Base-by-base conservation (phyloP, 2,329 filamentous ascomycete genomes). In the Myriosclerotinia duriaeana region DNA sequence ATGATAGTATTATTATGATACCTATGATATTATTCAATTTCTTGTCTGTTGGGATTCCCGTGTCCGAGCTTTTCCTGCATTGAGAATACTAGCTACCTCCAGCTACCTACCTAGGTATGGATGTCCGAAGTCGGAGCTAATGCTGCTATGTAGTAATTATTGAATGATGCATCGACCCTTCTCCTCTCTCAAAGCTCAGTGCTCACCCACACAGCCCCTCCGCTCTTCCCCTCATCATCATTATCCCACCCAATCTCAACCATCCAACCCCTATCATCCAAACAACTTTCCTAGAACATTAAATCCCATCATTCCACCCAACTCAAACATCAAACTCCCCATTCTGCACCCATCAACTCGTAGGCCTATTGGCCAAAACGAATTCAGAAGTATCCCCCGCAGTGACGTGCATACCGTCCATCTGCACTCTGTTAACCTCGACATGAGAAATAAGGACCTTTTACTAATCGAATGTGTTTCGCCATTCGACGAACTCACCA, bases 401-500 rank as follows among this genome's bases (percentile, higher is more conserved):
- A 22, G 56, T 50, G 30, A 38, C 20, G 7, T 50, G 15, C 20
- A 38, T 48, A 38, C 30, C 44, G 30, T 60, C 38, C 30, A 60
- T 50, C 44, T 60, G 56, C 42, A 50, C 30, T 26, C 14, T 50
- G 20, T 20, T 50, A 6, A 36, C 22, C 30, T 36, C 34, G 20
- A 22, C 56, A 60, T 60, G 30, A 50, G 44, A 60, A 26, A 11
- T 14, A 22, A 50, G 44, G 14, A 1, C 14, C 30, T 14, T 38
- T 38, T 60, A 30, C n/a, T 36, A 20, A 12, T 26, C 6, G 61
- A 76, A 69, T 63, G 73, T 75, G 9, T 73, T 78, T 59, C 86
- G 79, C 90, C 92, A 96, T 69, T 88, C 84, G 73, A 90, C 84
- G 75, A 97, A 97, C 17, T 90, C 86, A 30, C 88, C 84, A 3